Evolutionary conservation across 148 eudicot genomes (phyloP).

Genomic region (Rhododendron henanense): DNA sequence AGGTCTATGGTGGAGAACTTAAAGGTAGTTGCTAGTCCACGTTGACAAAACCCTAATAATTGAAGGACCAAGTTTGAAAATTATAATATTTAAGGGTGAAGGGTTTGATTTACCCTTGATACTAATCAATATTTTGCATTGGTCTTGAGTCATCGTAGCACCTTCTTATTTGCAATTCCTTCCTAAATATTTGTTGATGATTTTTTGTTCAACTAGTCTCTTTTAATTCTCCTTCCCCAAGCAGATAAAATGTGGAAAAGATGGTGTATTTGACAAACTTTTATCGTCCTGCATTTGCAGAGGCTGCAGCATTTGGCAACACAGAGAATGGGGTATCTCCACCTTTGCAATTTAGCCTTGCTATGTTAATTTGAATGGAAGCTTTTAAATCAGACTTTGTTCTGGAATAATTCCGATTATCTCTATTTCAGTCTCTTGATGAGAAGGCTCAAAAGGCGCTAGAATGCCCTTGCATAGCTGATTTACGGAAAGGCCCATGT

Average conservation of each 20-base stretch:
- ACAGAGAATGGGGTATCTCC: slow-evolving; percentile 47
- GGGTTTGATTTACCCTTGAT: neutral
- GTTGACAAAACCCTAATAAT: neutral
- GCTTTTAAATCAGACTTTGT: neutral
- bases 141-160: neutral
- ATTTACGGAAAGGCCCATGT: slow-evolving; percentile 70
- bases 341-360: slow-evolving; percentile 2
- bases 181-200: neutral
- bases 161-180: neutral
- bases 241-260: slow-evolving; percentile 11
- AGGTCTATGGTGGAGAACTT: neutral
- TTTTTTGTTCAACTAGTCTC: neutral
- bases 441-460: slow-evolving; percentile 74
- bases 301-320: slow-evolving; percentile 74
- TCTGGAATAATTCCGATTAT: slow-evolving; percentile 10
- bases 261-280: neutral
- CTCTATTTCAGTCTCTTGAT: slow-evolving; percentile 57
- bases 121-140: neutral
- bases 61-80: neutral
- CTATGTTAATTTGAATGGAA: neutral
- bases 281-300: slow-evolving; percentile 38
- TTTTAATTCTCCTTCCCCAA: neutral
- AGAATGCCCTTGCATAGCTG: slow-evolving; percentile 89
- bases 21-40: neutral
- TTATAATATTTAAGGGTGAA: neutral